phyloP scores from a whole-genome alignment of 495 filamentous ascomycete genomes.

The Thermothielavioides terrestris region DNA sequence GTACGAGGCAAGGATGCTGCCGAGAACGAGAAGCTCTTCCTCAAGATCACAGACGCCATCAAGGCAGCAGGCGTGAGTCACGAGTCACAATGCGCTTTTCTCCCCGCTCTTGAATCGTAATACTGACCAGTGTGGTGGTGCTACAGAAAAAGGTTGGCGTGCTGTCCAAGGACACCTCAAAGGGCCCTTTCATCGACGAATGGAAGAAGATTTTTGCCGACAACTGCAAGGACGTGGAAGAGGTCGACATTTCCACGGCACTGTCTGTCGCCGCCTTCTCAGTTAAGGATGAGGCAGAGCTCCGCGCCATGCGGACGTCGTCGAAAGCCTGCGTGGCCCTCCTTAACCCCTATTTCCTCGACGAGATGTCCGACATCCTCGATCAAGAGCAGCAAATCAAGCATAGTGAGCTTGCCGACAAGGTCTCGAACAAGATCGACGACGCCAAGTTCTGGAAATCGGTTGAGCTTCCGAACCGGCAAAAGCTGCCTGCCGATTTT shows the following conservation, averaged over 20 bases:
- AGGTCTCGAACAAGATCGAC: constrained; percentile 83
- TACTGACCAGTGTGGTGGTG: constrained; percentile 16
- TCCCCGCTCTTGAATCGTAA: not conserved
- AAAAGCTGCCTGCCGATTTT: constrained; percentile 76
- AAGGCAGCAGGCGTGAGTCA: constrained; percentile 74
- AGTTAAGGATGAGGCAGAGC: constrained; percentile 92
- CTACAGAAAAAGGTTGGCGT: constrained; percentile 78
- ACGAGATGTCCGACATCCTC: constrained; percentile 91
- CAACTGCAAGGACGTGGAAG: constrained; percentile 73
- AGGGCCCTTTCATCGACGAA: constrained; percentile 87
- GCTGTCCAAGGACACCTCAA: constrained; percentile 70
- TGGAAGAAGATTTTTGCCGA: constrained; percentile 78
- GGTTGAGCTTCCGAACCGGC: constrained; percentile 54
- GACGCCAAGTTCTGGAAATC: constrained; percentile 86
- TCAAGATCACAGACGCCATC: constrained; percentile 73
- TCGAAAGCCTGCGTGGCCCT: constrained; percentile 86
- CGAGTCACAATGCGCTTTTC: not conserved
- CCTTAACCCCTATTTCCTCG: constrained; percentile 89
- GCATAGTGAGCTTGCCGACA: constrained; percentile 71
- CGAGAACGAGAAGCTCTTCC: constrained; percentile 77
- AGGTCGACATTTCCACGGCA: constrained; percentile 76
- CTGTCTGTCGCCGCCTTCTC: constrained; percentile 77
- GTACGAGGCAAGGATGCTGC: constrained; percentile 84
- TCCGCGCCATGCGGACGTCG: constrained; percentile 87
- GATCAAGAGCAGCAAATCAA: constrained; percentile 95